Base-by-base conservation (phyloP, 345 rosid genomes). In the Orychophragmus violaceus region DNA sequence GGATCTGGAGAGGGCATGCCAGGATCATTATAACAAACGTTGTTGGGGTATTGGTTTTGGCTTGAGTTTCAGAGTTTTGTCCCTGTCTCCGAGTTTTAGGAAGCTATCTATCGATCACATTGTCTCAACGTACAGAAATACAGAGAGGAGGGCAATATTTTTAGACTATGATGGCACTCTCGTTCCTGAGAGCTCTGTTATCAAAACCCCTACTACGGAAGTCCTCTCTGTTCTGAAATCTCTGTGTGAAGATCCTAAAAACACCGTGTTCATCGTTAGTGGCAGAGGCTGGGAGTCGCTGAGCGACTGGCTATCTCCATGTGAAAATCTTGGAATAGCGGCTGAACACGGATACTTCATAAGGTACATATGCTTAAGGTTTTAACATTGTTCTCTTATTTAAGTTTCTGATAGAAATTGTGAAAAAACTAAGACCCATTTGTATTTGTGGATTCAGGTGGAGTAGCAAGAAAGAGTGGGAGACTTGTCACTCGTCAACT, bases 1-100 rank as follows among this genome's bases (percentile, higher is more conserved):
- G 29, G 96, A 88, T 73, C 74, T 88, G 39, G 87, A 82, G 79
- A 78, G 91, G 74, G 86, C 96, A 22, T 81, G 96, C 66, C 77
- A 23, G 35, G 85, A 88, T 52, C 96, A 86, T 74, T 88, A 81
- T 57, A 88, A 77, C 45, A 88, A 83, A 69, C 77, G 91, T 24
- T 88, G 88, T 74, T 88, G 91, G 91, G 96, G 87, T 29, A 80
- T 86, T 70, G 91, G 96, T 18, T 78, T 84, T 72, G 96, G 91
- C 19, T 59, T 88, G 70, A 82, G 86, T 50, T 88, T 85, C 80
- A 77, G 89, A 74, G 86, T 88, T 28, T 56, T 88, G 37, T 82
- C 91, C 36, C 85, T 88, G 45, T 82, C 87, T 66, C 91, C 91
- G 12, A 84, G 89, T 73, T 85, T 84, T 30, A 80, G 91, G 62